phyloP scores from a whole-genome alignment of 2,329 filamentous ascomycete species.

The Conoideocrella luteorostrata region DNA sequence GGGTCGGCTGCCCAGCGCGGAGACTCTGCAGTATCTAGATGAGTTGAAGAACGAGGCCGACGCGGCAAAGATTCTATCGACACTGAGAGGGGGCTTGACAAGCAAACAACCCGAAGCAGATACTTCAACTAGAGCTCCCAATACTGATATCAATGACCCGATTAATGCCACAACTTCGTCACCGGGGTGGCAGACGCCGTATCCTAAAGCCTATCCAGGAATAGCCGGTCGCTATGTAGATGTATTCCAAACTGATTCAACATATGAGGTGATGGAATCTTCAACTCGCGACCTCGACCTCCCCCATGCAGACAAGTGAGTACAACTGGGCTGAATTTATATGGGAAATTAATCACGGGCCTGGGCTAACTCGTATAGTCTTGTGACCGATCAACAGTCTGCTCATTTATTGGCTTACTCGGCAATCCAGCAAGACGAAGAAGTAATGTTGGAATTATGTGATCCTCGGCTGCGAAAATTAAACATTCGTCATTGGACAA shows the following conservation, averaged over 20 bases:
- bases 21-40: slow-evolving; percentile 15
- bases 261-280: neutral
- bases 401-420: too few species aligned
- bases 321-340: too few species aligned
- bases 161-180: slow-evolving; percentile 10
- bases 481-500: slow-evolving; percentile 25
- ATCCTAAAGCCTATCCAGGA: slow-evolving; percentile 18
- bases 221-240: neutral
- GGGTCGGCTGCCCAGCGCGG: slow-evolving; percentile 13
- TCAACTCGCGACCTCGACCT: too few species aligned
- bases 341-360: too few species aligned
- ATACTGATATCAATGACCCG: too few species aligned
- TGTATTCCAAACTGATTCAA: neutral
- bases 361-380: too few species aligned
- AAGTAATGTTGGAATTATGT: slow-evolving; percentile 13
- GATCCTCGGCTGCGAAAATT: slow-evolving; percentile 20
- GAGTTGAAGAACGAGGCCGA: slow-evolving; percentile 17
- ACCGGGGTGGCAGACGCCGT: slow-evolving; percentile 18
- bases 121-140: too few species aligned
- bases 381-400: too few species aligned
- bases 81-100: slow-evolving; percentile 11
- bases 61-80: slow-evolving; percentile 14
- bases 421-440: too few species aligned
- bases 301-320: too few species aligned
- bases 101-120: too few species aligned